Conservation (phyloP, 176 grass and related monocot genomes). For the Urochloa ruziziensis region DNA sequence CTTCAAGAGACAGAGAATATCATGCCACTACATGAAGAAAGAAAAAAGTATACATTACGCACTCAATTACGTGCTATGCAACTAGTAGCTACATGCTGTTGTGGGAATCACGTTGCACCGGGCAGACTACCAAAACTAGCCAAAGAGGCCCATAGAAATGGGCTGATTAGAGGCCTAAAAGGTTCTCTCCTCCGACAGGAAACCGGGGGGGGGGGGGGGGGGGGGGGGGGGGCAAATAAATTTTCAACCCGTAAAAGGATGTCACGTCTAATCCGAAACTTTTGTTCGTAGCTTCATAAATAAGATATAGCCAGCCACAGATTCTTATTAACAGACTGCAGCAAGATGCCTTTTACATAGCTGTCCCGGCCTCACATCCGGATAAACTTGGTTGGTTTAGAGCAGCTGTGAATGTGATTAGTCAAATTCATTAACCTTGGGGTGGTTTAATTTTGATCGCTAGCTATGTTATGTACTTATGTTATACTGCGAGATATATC, state of each 20-base stretch:
- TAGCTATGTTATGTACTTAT: neutral
- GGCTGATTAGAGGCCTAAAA: slow-evolving; percentile 6
- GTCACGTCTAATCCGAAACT: slow-evolving; percentile 25
- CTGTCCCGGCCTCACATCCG: neutral
- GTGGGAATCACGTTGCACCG: neutral
- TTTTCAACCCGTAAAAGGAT: slow-evolving; percentile 10
- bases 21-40: too few relatives aligned
- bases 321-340: slow-evolving; percentile 8
- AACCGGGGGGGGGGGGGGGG: too few relatives aligned
- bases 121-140: neutral
- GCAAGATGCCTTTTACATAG: slow-evolving; percentile 24
- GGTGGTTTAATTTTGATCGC: neutral
- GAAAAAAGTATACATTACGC: too few relatives aligned
- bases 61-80: too few relatives aligned
- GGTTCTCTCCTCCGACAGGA: slow-evolving; percentile 5
- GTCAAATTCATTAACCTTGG: neutral
- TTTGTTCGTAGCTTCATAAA: slow-evolving; percentile 18
- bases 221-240: neutral
- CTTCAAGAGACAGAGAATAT: too few relatives aligned
- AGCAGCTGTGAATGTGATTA: neutral
- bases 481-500: too few relatives aligned
- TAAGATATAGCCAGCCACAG: slow-evolving; percentile 18
- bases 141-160: neutral
- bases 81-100: too few relatives aligned
- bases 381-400: neutral